Evolutionary conservation across 352 stramenopile genomes (phyloP).

Genomic region (Discostella stelligera): DNA sequence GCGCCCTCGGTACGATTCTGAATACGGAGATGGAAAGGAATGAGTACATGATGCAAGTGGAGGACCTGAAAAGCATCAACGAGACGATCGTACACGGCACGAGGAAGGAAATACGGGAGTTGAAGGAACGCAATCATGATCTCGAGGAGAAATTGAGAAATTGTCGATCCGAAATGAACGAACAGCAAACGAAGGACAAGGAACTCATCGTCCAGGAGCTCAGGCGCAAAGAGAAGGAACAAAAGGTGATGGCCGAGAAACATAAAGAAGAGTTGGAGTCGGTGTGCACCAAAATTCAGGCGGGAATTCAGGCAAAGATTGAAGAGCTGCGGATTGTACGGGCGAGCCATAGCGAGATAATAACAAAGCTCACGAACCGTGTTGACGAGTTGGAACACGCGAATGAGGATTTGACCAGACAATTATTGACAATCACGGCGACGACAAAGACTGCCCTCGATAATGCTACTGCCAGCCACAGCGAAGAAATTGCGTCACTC

Average conservation of each 20-base stretch:
- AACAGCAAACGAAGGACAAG: not conserved
- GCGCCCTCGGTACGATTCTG: conserved; percentile 30
- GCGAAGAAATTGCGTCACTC: conserved; percentile 9
- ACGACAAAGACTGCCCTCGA: conserved; percentile 5
- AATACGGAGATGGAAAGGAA: conserved; percentile 41
- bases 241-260: conserved; percentile 7
- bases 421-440: not conserved
- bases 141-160: conserved; percentile 12
- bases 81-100: conserved; percentile 14
- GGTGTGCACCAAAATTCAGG: conserved; percentile 5
- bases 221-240: conserved; percentile 2
- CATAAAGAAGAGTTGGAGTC: conserved; percentile 20
- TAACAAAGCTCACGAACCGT: not conserved
- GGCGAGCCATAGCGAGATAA: not conserved
- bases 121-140: conserved; percentile 20
- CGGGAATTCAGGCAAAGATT: not conserved
- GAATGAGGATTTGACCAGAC: conserved; percentile 1
- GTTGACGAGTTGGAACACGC: conserved; percentile 15
- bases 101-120: conserved; percentile 8
- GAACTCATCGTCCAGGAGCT: conserved; percentile 9
- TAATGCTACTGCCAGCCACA: not conserved
- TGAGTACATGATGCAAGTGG: conserved; percentile 28
- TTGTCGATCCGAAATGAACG: conserved; percentile 9
- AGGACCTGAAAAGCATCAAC: conserved; percentile 26
- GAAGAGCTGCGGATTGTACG: not conserved